These are phyloP conservation scores for Auricularia auricula-judae DNA, from an alignment of 768 basidiomycete genomes.

Conservation along the genomic window DNA sequence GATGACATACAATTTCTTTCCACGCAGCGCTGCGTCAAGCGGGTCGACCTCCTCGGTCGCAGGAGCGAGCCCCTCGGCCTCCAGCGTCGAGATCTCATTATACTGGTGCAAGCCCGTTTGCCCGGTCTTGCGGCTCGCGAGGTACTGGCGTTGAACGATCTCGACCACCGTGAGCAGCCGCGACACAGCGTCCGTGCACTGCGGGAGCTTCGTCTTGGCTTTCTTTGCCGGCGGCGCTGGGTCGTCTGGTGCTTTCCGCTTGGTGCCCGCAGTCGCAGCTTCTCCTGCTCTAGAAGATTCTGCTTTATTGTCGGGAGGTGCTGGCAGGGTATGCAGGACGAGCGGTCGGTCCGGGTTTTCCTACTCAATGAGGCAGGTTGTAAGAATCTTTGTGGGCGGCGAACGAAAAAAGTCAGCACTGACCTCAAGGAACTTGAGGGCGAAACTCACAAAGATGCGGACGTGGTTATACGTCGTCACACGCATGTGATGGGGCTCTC, in stretches of 20 bases:
- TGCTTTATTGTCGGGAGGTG: background rate
- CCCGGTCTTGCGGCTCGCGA: slow-evolving; percentile 32
- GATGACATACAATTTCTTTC: slow-evolving; percentile 46
- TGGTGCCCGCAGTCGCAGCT: slow-evolving; percentile 4
- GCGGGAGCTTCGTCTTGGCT: background rate
- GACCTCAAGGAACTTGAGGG: slow-evolving; percentile 45
- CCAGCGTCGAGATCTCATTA: slow-evolving; percentile 54
- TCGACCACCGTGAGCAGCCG: slow-evolving; percentile 70
- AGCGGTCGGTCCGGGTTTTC: slow-evolving; percentile 37
- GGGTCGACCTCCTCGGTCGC: slow-evolving; percentile 18
- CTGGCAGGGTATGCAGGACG: slow-evolving; percentile 50
- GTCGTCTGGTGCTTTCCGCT: slow-evolving; percentile 3
- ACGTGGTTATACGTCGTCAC: slow-evolving; percentile 50
- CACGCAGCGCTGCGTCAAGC: slow-evolving; percentile 37
- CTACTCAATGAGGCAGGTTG: slow-evolving; percentile 16
- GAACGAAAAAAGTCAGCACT: background rate
- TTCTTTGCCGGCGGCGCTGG: background rate
- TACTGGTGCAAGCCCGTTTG: slow-evolving; percentile 62
- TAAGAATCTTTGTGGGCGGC: background rate
- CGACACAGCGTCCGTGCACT: slow-evolving; percentile 29
- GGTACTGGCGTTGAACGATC: slow-evolving; percentile 74
- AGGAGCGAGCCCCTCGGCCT: slow-evolving; percentile 18
- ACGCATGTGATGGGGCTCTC: slow-evolving; percentile 27
- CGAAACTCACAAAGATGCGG: slow-evolving; percentile 38
- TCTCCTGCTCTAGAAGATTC: background rate